Conservation (phyloP, 495 filamentous ascomycete genomes). For the Hypoxylon trugodes region DNA sequence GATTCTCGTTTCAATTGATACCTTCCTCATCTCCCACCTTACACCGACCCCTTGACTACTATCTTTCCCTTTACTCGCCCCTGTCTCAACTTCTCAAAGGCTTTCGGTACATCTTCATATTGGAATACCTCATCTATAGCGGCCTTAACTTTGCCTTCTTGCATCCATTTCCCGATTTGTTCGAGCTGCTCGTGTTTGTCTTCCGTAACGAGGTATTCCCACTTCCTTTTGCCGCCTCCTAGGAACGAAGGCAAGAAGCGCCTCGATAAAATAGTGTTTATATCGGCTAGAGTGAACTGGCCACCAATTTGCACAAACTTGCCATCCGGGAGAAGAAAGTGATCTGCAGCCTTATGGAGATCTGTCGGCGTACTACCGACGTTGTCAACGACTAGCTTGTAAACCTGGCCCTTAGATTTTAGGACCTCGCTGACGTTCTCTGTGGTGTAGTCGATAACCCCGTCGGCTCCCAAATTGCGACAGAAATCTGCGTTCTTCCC, state of each 20-base stretch:
- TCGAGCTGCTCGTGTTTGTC: conserved; percentile 57
- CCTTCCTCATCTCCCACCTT: not conserved
- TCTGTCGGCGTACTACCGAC: conserved; percentile 55
- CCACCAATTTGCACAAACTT: conserved; percentile 68
- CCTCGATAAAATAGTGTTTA: conserved; percentile 39
- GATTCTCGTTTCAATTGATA: not conserved
- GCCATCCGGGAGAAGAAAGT: conserved; percentile 62
- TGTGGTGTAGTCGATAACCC: conserved; percentile 73
- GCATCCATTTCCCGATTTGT: conserved; percentile 66
- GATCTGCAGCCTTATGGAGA: conserved; percentile 64
- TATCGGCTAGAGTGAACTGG: conserved; percentile 3
- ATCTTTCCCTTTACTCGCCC: conserved; percentile 74
- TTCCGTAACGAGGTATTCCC: conserved; percentile 52
- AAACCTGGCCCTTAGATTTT: conserved; percentile 59
- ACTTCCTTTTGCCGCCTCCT: conserved; percentile 70
- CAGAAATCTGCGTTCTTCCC: conserved; percentile 65
- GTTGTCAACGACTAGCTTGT: conserved; percentile 69
- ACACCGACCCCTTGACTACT: conserved; percentile 60
- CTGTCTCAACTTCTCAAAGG: conserved; percentile 69
- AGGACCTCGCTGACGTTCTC: conserved; percentile 59
- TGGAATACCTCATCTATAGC: conserved; percentile 68
- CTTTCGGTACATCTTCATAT: conserved; percentile 69
- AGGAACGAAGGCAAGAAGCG: conserved; percentile 63
- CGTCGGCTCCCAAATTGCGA: conserved; percentile 68
- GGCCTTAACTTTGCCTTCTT: conserved; percentile 67